Base-by-base conservation (phyloP, 78 protist genomes). In the Andalucia godoyi region DNA sequence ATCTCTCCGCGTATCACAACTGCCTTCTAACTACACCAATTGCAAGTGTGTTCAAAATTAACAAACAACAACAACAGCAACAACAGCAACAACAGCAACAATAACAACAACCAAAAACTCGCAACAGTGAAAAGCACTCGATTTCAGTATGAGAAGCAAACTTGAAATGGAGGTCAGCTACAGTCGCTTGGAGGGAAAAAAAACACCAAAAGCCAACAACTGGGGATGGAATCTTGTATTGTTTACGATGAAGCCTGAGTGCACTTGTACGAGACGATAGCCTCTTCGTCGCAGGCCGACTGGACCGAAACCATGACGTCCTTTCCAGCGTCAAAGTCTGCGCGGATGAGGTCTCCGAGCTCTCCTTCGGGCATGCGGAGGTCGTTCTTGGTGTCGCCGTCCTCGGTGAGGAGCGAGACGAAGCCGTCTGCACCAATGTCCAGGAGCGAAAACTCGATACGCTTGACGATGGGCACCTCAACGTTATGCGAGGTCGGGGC, bases 401-500 rank as follows among this genome's bases (percentile, higher is more conserved):
- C 34, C 21, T 68, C 79, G 49, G 0, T 1, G 71, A 86, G n/a
- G 32, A 88, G 71, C 53, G 73, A 3, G 47, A 60, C 0, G 76
- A 62, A 87, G 54, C 83, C 85, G 17, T 71, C 88, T 23, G 49
- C 86, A 17, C 53, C 81, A 18, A 81, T 74, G 65, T 69, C 76
- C 49, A 88, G 12, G 37, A 83, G 70, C 66, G 66, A 27, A 81
- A 66, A 90, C 51, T 91, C 97, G 1, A 4, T 9, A 33, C 94
- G 70, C 57, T 21, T 50, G 67, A 95, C 88, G 65, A 54, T 41
- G 60, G 97, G 99, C 33, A 81, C 92, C 23, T 76, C 78, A 58
- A 91, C 75, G 87, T 91, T 95, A 86, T 91, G 97, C 53, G 96
- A 78, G 39, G 97, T 70, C 46, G 98, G 93, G 42, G 69, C 67